Conservation (phyloP, 2,329 filamentous ascomycete genomes). For the Cercospora sp. region DNA sequence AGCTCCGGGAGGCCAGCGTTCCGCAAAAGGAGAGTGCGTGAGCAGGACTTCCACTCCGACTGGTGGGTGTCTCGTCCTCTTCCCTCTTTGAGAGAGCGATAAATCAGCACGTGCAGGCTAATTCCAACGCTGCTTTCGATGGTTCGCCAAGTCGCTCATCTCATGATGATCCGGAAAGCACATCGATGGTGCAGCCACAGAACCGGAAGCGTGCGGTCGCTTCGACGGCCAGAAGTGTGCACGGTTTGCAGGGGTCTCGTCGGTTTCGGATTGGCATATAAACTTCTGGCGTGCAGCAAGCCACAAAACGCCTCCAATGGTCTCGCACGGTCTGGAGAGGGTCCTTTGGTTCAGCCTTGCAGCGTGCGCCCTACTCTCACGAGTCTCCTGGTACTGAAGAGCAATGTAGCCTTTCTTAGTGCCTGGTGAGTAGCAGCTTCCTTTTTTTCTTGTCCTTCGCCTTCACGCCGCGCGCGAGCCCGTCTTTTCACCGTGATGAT, state of each 20-base stretch:
- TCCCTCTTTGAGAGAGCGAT: background rate
- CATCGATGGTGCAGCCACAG: background rate
- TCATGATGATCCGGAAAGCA: background rate
- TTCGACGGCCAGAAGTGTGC: background rate
- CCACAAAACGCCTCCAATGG: constrained; percentile 1
- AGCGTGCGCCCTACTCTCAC: background rate
- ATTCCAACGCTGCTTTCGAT: background rate
- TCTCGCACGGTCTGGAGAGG: constrained; percentile 1
- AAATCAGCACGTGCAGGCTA: background rate
- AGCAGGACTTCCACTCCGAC: background rate
- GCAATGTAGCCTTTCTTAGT: background rate
- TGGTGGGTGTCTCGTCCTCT: background rate
- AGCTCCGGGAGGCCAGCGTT: background rate
- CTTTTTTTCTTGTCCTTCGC: background rate
- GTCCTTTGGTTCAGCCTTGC: background rate
- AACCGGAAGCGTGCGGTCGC: background rate
- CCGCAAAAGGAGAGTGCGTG: background rate
- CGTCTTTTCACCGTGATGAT: background rate
- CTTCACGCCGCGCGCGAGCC: background rate
- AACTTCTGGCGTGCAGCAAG: background rate
- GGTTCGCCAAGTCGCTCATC: background rate
- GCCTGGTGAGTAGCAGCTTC: background rate
- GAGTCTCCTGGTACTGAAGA: background rate
- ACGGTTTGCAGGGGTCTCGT: background rate
- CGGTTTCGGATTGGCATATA: background rate